These are phyloP conservation scores for Suaeda aralocaspica DNA, from an alignment of 148 eudicot genomes.

Conservation along the genomic window DNA sequence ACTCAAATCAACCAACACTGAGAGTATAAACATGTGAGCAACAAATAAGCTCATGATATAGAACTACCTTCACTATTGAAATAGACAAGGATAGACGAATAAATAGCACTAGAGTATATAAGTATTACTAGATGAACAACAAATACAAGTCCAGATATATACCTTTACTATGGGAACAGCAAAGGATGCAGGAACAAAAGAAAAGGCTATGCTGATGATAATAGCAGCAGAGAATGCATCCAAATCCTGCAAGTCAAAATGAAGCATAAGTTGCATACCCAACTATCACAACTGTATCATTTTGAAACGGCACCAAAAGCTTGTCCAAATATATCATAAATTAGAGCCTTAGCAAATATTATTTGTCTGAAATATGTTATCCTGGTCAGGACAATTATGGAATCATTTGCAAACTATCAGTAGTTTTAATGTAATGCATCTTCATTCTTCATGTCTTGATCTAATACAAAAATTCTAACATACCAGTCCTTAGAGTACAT, in stretches of 20 bases:
- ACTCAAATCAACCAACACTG: no score
- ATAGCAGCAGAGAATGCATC: conserved; percentile 94
- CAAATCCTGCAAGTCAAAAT: conserved; percentile 62
- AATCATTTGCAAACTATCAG: neutral
- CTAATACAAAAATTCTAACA: neutral
- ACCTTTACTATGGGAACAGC: conserved; percentile 98
- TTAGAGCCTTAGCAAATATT: no score
- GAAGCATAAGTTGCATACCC: conserved; percentile 8
- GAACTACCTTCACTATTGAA: no score
- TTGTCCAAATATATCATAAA: neutral
- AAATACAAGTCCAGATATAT: conserved; percentile 20
- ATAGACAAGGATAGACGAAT: no score
- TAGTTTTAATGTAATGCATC: neutral
- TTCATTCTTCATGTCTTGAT: no score
- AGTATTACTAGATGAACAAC: no score
- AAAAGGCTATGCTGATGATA: conserved; percentile 76
- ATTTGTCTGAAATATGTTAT: no score
- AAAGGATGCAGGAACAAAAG: conserved; percentile 95
- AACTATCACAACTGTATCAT: neutral
- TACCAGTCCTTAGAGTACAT: no score
- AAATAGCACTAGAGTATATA: conserved; percentile 18
- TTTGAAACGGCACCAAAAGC: neutral
- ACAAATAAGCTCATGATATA: no score
- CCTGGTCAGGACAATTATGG: no score
- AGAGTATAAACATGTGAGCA: no score